Evolutionary conservation across 495 filamentous ascomycete species (phyloP).

Genomic region (Neurospora intermedia): DNA sequence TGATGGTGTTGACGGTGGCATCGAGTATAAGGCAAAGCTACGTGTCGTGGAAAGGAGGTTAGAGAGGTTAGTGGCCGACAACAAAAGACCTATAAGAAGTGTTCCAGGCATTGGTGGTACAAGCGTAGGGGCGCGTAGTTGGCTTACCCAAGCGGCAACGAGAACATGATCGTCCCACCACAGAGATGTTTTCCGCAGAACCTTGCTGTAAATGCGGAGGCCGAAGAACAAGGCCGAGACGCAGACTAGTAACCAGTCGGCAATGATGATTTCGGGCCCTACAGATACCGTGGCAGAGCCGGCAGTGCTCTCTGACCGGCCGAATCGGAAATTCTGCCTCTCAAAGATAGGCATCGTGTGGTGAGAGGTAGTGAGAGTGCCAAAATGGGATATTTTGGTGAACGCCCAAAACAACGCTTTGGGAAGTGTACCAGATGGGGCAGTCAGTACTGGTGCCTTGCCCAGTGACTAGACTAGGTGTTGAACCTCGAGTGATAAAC

Average conservation of each 20-base stretch:
- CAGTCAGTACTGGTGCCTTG: background rate
- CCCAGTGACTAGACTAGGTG: background rate
- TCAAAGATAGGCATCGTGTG: background rate
- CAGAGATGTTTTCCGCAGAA: slow-evolving; percentile 9
- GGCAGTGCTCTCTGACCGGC: background rate
- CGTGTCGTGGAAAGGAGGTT: background rate
- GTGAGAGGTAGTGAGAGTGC: background rate
- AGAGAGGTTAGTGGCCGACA: background rate
- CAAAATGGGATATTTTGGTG: background rate
- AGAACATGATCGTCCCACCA: slow-evolving; percentile 25
- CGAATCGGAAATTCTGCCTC: background rate
- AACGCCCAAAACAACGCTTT: background rate
- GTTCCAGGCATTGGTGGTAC: background rate
- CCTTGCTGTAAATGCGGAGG: slow-evolving; percentile 25
- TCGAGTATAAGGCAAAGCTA: slow-evolving; percentile 14
- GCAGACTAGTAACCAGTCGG: slow-evolving; percentile 10
- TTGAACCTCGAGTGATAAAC: background rate
- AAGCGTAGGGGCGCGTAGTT: too few species aligned
- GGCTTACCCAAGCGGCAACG: slow-evolving; percentile 16
- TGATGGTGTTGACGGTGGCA: slow-evolving; percentile 5
- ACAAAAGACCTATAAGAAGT: background rate
- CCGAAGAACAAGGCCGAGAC: slow-evolving; percentile 16
- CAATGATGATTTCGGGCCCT: slow-evolving; percentile 3
- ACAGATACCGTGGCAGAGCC: background rate
- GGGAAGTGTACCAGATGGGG: background rate